Evolutionary conservation across 1,139 yeast species (phyloP), one percentile per base, ranked within the genome.

Genomic region (Hansenula anomala): DNA sequence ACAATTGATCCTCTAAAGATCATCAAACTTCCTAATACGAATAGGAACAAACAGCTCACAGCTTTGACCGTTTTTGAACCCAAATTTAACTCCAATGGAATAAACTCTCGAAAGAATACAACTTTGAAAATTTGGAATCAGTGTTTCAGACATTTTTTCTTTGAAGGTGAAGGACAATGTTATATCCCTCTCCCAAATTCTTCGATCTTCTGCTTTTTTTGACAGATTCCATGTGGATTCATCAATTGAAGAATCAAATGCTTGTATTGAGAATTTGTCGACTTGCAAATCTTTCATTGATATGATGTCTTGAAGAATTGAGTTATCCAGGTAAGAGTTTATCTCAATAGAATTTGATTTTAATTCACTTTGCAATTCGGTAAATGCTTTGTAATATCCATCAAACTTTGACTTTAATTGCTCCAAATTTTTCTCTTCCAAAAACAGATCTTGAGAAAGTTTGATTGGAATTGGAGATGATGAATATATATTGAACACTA

Each of bases 41-140:
- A 64, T 56, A 5, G 71, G 71, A 28, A 66, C 51, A 36, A 58
- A 59, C 30, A 65, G 46, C 3, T 42, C 39, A 3, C 60, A 56
- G 12, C 46, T 43, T 26, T 56, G 46, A 20, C 54, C 56, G 32
- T 52, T 46, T n/a, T 59, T 61, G 39, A 64, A 63, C 33, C 52
- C 58, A 33, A 64, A 49, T 18, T 48, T 46, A 6, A 61, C 52
- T 14, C 65, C 51, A 27, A 66, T 47, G 36, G 72, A 71, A 51
- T 78, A 77, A 33, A 74, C 53, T 46, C 85, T 63, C 9, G 78
- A 67, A 39, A 75, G 62, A 35, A 71, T 55, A 54, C 85, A 79
- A 34, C 69, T 69, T 52, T 79, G 84, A 55, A 76, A 75, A 44
- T 67, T 71, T 1, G 36, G 28, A 14, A 27, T 38, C 27, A 15